Conservation (phyloP, 371 early-diverging fungal species). For the Rhizopus microsporus region DNA sequence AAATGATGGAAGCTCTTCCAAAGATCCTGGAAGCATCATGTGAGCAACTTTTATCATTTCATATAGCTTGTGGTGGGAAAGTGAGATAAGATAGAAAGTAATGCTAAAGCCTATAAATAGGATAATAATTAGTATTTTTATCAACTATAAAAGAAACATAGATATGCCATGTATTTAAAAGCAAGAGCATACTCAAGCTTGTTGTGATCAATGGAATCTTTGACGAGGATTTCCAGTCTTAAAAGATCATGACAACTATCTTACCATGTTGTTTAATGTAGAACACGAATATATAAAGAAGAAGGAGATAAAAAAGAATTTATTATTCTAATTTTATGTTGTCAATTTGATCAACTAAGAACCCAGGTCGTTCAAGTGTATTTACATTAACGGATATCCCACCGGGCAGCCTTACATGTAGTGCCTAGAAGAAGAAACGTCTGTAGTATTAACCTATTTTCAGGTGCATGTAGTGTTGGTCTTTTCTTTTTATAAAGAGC, state of each 20-base stretch:
- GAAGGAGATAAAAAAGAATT: no score
- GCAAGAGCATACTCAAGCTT: constrained; percentile 1
- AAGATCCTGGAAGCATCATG: constrained; percentile 1
- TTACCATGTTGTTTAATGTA: no score
- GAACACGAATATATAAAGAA: no score
- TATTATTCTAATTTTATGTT: no score
- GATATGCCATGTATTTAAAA: constrained; percentile 6
- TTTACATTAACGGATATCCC: no score
- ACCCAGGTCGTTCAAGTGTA: no score
- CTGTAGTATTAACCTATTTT: no score
- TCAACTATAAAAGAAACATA: constrained; percentile 5
- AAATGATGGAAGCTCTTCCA: constrained; percentile 11
- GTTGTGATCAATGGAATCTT: constrained; percentile 3
- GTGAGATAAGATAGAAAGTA: constrained; percentile 3
- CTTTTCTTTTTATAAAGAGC: no score
- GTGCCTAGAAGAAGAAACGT: no score
- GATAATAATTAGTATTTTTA: constrained; percentile 5
- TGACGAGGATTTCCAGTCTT: not conserved
- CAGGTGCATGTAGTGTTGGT: no score
- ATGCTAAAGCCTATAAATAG: constrained; percentile 8
- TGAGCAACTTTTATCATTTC: constrained; percentile 4
- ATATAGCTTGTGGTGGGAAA: constrained; percentile 4
- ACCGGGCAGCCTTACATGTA: no score
- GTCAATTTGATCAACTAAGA: no score
- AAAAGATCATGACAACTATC: constrained; percentile 6